A percentile compares a stretch with the other conserved stretches of the same genome.
These are phyloP conservation scores for Diversispora eburnea DNA, from an alignment of 192 early-diverging fungal genomes.

Conservation along the genomic window DNA sequence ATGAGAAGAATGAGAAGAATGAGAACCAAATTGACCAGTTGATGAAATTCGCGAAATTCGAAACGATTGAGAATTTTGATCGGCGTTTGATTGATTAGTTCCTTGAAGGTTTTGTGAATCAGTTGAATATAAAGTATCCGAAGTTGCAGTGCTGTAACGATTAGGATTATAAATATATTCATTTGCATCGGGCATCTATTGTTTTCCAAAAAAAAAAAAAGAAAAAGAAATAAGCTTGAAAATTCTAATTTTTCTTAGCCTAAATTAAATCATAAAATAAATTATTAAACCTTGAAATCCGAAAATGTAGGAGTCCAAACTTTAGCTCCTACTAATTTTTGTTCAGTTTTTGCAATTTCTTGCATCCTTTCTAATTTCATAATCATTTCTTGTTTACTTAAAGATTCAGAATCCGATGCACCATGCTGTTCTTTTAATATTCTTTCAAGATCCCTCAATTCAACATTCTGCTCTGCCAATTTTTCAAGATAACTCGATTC, in stretches of 20 bases:
- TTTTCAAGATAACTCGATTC: constrained; percentile 67
- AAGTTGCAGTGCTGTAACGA: neutral
- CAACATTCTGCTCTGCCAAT: constrained; percentile 62
- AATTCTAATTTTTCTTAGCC: too few relatives aligned
- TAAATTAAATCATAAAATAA: neutral
- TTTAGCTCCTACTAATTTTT: constrained; percentile 20
- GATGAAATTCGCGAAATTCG: too few relatives aligned
- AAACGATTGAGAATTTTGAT: neutral
- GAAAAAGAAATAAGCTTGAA: neutral
- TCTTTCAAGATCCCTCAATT: constrained; percentile 39
- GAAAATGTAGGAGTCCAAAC: constrained; percentile 24
- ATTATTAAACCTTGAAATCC: constrained; percentile 11
- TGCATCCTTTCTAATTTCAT: constrained; percentile 26
- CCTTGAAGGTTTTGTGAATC: neutral
- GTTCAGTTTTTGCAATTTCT: constrained; percentile 20
- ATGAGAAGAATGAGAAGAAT: too few relatives aligned
- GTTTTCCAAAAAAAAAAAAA: neutral
- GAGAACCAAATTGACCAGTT: too few relatives aligned
- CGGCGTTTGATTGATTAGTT: neutral
- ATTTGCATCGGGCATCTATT: constrained; percentile 17
- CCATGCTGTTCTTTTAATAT: constrained; percentile 11
- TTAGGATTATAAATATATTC: constrained; percentile 1
- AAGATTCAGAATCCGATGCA: neutral
- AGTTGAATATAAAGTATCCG: neutral
- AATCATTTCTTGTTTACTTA: constrained; percentile 13